Base-by-base conservation (phyloP, 2,329 filamentous ascomycete genomes). In the Aureobasidium melanogenum region DNA sequence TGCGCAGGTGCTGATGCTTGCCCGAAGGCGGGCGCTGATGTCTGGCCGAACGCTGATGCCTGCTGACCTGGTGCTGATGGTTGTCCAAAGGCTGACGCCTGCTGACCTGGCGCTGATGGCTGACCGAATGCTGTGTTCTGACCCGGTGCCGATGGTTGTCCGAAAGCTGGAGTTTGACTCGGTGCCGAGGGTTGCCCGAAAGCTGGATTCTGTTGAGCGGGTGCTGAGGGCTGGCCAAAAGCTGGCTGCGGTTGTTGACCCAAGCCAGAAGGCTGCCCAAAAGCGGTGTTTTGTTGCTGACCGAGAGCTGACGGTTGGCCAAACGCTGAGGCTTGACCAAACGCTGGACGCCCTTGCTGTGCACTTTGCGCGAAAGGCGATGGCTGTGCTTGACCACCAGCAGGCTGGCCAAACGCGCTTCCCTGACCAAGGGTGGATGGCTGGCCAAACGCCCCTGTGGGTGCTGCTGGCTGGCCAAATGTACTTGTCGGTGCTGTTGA, bases 161-260 rank as follows among this genome's bases (percentile, higher is more conserved):
- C 66, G 30, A 69, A 69, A 2, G 62, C 64, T 1, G 66, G 64
- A n/a, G 41, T 46, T 38, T 62, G 60, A 28, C 5, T 22, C 15
- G 44, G 63, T 46, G 64, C 54, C 41, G 68, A 66, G 15, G 69
- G 69, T 50, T 71, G 70, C 28, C 66, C 67, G 61, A 70, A 70
- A 2, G 68, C 63, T 38, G 62, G 62, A 15, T 5, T 46, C 14
- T 46, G 43, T 30, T 60, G 60, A 36, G 6, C 36, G 14, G 50
- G 63, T 47, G 65, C 55, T 39, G 68, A 66, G 19, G 70, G 69
- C 52, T 71, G 70, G 32, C 66, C 67, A 61, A 70, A 70, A 2
- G 69, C 63, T 38, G 62, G 63, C 14, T 62, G 43, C 10, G 56
- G 50, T 59, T 61, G 48, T 62, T 64, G 60, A 65, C 15, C 28